Conservation (phyloP, 345 rosid genomes). For the Kernera saxatilis region DNA sequence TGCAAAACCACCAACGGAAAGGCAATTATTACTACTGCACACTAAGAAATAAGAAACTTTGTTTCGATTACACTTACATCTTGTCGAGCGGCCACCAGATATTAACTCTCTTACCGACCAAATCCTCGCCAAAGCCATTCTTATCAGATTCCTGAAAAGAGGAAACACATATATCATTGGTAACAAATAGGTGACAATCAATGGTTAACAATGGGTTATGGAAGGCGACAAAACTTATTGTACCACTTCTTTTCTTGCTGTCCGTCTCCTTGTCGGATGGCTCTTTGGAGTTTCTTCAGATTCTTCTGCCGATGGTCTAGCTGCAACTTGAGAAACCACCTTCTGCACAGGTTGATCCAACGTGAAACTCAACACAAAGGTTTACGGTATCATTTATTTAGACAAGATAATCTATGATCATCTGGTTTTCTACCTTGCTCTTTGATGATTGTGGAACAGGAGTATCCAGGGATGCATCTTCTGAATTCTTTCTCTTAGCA, state of each 20-base stretch:
- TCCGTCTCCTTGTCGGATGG: conserved; percentile 33
- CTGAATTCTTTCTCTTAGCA: conserved; percentile 17
- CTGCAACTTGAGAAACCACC: conserved; percentile 17
- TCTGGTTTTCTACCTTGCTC: conserved; percentile 36
- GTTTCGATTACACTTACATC: conserved; percentile 37
- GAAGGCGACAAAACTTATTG: not conserved
- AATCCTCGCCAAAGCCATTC: conserved; percentile 31
- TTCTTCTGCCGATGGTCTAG: conserved; percentile 24
- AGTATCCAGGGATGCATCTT: conserved; percentile 19
- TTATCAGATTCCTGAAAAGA: conserved; percentile 34
- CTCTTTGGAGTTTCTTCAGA: conserved; percentile 36
- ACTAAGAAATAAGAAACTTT: not conserved
- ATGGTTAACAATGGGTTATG: not conserved
- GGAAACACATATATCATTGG: not conserved
- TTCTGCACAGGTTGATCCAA: conserved; percentile 35
- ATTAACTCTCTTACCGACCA: conserved; percentile 50
- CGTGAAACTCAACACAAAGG: conserved; percentile 2
- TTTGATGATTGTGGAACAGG: conserved; percentile 29
- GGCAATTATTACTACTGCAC: not conserved
- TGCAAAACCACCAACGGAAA: conserved; percentile 14
- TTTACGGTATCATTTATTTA: not conserved
- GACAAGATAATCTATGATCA: conserved; percentile 14
- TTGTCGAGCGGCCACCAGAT: conserved; percentile 76
- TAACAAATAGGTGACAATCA: not conserved
- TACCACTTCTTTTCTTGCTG: conserved; percentile 45